phyloP scores from a whole-genome alignment of 2,329 filamentous ascomycete species.

The Rachicladosporium sp. region DNA sequence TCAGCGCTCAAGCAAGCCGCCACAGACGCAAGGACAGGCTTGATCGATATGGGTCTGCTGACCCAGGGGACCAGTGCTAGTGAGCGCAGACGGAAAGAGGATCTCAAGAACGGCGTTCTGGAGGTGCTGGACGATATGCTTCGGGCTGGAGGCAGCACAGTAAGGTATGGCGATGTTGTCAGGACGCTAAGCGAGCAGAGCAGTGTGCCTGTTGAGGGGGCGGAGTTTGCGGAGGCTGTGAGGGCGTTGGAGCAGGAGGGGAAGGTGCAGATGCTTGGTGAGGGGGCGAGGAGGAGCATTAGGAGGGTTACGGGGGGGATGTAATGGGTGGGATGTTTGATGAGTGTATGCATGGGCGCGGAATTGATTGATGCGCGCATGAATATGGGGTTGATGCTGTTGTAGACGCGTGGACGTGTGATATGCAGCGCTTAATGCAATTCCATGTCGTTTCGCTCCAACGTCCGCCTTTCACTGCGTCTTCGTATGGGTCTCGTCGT shows the following conservation, averaged over 20 bases:
- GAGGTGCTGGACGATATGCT: constrained; percentile 70
- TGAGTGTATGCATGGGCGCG: too few species aligned
- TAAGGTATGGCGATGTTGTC: constrained; percentile 67
- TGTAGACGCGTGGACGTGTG: too few species aligned
- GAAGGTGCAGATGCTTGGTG: constrained; percentile 64
- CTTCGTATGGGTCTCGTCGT: too few species aligned
- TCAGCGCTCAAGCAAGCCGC: constrained; percentile 90
- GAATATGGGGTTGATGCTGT: too few species aligned
- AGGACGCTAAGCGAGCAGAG: constrained; percentile 60
- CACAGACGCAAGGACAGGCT: constrained; percentile 78
- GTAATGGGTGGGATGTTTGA: constrained; percentile 8
- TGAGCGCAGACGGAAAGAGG: constrained; percentile 71
- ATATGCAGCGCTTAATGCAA: too few species aligned
- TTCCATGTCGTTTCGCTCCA: too few species aligned
- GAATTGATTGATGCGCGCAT: too few species aligned
- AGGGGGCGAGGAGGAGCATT: constrained; percentile 71
- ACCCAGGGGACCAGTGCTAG: constrained; percentile 86
- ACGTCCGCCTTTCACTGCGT: too few species aligned
- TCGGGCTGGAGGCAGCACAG: constrained; percentile 47
- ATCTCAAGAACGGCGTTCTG: constrained; percentile 71
- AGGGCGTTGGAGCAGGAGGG: constrained; percentile 75
- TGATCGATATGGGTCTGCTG: constrained; percentile 92
- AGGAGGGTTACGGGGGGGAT: constrained; percentile 55
- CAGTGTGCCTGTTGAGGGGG: constrained; percentile 56
- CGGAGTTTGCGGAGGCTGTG: constrained; percentile 75